phyloP scores from a whole-genome alignment of 176 grass and related monocot genomes.

The Aegilops speltoides region DNA sequence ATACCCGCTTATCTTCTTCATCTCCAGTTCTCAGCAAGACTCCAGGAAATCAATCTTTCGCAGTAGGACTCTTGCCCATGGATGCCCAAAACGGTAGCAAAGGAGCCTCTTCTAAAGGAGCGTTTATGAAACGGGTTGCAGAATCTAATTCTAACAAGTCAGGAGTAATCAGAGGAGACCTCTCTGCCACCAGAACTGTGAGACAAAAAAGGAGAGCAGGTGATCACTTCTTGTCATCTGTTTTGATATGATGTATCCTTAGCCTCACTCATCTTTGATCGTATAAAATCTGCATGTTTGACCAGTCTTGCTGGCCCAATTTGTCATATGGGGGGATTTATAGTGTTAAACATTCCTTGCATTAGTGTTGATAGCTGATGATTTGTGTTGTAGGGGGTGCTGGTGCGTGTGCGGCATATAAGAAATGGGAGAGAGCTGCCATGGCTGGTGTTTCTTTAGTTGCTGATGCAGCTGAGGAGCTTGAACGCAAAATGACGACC shows the following conservation, averaged over 20 bases:
- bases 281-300: conserved; percentile 17
- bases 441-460: conserved; percentile 98
- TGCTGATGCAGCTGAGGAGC: conserved; percentile 98
- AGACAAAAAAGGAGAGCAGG: conserved; percentile 93
- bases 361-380: conserved; percentile 37
- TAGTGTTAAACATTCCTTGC: conserved; percentile 20
- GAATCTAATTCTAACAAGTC: conserved; percentile 61
- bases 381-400: conserved; percentile 44
- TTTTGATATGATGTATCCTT: conserved; percentile 24
- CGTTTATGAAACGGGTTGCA: conserved; percentile 47
- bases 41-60: conserved; percentile 52
- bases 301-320: conserved; percentile 3
- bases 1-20: conserved; percentile 56
- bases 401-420: conserved; percentile 76
- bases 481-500: conserved; percentile 53
- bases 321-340: conserved; percentile 1
- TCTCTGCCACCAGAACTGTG: conserved; percentile 65
- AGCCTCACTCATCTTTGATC: conserved; percentile 20
- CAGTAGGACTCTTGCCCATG: conserved; percentile 51
- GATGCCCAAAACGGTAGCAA: conserved; percentile 64
- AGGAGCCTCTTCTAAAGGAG: conserved; percentile 57
- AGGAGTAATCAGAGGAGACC: conserved; percentile 60
- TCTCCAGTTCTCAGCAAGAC: conserved; percentile 46
- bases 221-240: conserved; percentile 34
- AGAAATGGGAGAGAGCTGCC: conserved; percentile 93